Base-by-base conservation (phyloP, 2,329 filamentous ascomycete species). In the Teratosphaeria gauchensis region DNA sequence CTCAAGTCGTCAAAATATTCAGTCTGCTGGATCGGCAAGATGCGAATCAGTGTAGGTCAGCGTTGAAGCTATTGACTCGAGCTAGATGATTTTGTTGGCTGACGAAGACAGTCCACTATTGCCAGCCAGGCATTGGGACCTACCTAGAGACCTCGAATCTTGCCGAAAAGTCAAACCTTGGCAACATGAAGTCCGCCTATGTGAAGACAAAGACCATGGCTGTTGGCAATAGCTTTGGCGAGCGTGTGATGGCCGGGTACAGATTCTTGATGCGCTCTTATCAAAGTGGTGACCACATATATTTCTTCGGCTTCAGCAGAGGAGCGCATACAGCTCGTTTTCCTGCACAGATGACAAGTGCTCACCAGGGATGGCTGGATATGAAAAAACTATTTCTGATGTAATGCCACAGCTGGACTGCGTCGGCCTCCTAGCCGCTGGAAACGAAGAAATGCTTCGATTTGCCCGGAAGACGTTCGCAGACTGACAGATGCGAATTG, bases 171-270 rank as follows among this genome's bases (percentile, higher is more conserved):
- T 79, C 82, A 11, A 66, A 78, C 0, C 70, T 79, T 24, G 81
- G 63, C 6, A 80, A 83, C 14, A 66, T 88, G 58, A 81, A 80
- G 61, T 86, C 84, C 8, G 88, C 84, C 83, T 87, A 86, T 67
- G 74, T 80, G 51, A 89, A 89, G 65, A 84, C 87, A 60, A 90
- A 90, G 65, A 89, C 94, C 71, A 89, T 87, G 2, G 89, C 89
- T 9, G 74, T 95, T 61, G 90, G 90, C 1, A 87, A 87, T 0
- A 90, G 86, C 0, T 92, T 95, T 63, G 88, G 88, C 64, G 81
- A 90, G 58, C 89, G 94, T 73, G 89, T 94, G 11, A 88, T 94
- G 65, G 89, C 86, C 7, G 89, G 88, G 1, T 94, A 94, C 73
- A 84, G 85, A 31, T 57, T 57, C 56, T 24, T 57, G 31, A 57